Base-by-base conservation (phyloP, 257 asterid genomes). In the Solanum pimpinellifolium region DNA sequence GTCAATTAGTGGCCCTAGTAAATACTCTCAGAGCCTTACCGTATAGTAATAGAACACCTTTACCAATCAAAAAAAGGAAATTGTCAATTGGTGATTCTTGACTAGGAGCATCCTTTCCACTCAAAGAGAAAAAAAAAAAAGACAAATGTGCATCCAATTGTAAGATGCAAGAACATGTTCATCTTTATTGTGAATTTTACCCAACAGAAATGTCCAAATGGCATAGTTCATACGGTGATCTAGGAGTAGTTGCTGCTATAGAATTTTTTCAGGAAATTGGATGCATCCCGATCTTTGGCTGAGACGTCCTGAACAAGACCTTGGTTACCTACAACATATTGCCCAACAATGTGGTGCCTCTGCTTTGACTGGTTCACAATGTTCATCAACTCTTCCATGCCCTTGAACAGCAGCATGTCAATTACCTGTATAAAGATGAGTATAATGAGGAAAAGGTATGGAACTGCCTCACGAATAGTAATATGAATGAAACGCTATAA, bases 271-370 rank as follows among this genome's bases (percentile, higher is more conserved):
- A 97, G 93, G 92, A 92, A 97, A 82, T 90, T 86, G 7, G 98
- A 95, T 44, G 66, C 62, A 60, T 93, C 94, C 72, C 89, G 93
- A 47, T 92, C 97, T 91, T 93, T 90, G 80, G 89, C 27, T 52
- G 87, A 93, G 44, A 65, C 52, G 44, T 92, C 94, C 86, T 93
- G 96, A 86, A 83, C 86, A 7, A 87, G 86, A 21, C 90, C 96
- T 69, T 91, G 88, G 66, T 90, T 91, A 23, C 94, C 92, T 47
- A 95, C 86, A 68, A 95, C 93, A 85, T 95, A 97, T 86, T 95
- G 98, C 14, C 99, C 99, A 60, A 97, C 44, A 66, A 97, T 89
- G 92, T 97, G 99, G 89, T 97, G 99, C 89, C 99, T 92, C 92
- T 97, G 99, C 93, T 97, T 97, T 52, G 99, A 84, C 9, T 95